Percentiles rank a stretch among this genome's conserved stretches.
phyloP scores from a whole-genome alignment of 176 grass and related monocot species.

The Calamus simplicifolius region DNA sequence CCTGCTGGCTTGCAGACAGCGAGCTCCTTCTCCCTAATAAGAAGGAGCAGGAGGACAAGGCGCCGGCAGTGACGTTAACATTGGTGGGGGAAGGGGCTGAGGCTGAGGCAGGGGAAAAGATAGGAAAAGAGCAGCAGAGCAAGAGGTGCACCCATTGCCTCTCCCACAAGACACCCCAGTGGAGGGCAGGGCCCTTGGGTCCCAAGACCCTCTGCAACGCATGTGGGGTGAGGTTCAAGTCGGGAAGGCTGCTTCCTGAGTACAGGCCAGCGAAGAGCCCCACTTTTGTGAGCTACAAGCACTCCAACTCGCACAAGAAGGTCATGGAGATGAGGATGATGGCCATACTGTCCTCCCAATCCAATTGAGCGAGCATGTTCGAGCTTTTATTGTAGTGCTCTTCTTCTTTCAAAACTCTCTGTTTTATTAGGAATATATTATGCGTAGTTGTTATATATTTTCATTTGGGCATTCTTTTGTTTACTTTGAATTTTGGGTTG shows the following conservation, averaged over 20 bases:
- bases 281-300: conserved; percentile 69
- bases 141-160: conserved; percentile 76
- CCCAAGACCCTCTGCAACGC: conserved; percentile 64
- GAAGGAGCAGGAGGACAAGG: conserved; percentile 30
- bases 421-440: too few relatives aligned
- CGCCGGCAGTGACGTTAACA: conserved; percentile 5
- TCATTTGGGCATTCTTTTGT: too few relatives aligned
- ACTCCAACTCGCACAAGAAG: conserved; percentile 98
- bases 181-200: conserved; percentile 56
- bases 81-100: neutral
- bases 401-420: too few relatives aligned
- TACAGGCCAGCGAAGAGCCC: conserved; percentile 94
- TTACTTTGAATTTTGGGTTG: too few relatives aligned
- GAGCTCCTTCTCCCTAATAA: conserved; percentile 71
- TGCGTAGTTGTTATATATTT: too few relatives aligned
- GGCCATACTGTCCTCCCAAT: conserved; percentile 14
- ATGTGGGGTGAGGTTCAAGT: conserved; percentile 65
- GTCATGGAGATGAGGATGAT: conserved; percentile 82
- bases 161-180: conserved; percentile 53
- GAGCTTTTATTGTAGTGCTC: too few relatives aligned
- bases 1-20: conserved; percentile 87
- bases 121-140: conserved; percentile 11
- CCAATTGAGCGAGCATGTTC: neutral
- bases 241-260: conserved; percentile 76
- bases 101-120: neutral